Percentiles rank a stretch among this genome's conserved stretches.
These are phyloP conservation scores for Aspergillus fischeri DNA, from an alignment of 2,329 filamentous ascomycete species.

Conservation along the genomic window DNA sequence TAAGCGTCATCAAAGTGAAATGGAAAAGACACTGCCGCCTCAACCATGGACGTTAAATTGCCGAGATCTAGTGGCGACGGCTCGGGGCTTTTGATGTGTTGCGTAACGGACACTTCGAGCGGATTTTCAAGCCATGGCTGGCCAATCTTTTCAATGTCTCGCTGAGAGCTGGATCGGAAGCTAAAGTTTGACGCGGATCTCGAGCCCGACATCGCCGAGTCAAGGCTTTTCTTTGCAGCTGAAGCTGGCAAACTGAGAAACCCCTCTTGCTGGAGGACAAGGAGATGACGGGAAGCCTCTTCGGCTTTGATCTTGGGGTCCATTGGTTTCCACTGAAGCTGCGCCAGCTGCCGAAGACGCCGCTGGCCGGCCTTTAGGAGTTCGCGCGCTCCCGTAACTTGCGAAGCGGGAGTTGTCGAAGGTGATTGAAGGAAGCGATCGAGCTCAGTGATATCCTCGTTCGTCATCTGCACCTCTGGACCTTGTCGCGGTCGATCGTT, in stretches of 20 bases:
- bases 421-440: constrained; percentile 35
- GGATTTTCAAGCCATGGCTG: constrained; percentile 34
- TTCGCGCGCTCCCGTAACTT: constrained; percentile 24
- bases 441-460: constrained; percentile 32
- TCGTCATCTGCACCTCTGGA: constrained; percentile 18
- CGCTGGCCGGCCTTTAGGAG: constrained; percentile 31
- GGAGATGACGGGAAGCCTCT: constrained; percentile 24
- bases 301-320: constrained; percentile 21
- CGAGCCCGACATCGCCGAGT: constrained; percentile 14
- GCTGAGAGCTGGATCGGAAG: constrained; percentile 27
- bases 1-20: constrained; percentile 18
- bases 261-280: constrained; percentile 28
- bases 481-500: constrained; percentile 8
- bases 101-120: constrained; percentile 13
- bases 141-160: constrained; percentile 36
- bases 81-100: constrained; percentile 14
- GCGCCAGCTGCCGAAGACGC: constrained; percentile 32
- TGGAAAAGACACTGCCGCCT: constrained; percentile 27
- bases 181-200: constrained; percentile 12
- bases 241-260: constrained; percentile 20
- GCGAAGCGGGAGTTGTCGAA: constrained; percentile 14
- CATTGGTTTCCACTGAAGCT: constrained; percentile 26
- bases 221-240: constrained; percentile 17
- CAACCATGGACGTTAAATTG: constrained; percentile 31
- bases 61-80: constrained; percentile 29